phyloP scores from a whole-genome alignment of 2,329 filamentous ascomycete species.

The Emergomyces orientalis region DNA sequence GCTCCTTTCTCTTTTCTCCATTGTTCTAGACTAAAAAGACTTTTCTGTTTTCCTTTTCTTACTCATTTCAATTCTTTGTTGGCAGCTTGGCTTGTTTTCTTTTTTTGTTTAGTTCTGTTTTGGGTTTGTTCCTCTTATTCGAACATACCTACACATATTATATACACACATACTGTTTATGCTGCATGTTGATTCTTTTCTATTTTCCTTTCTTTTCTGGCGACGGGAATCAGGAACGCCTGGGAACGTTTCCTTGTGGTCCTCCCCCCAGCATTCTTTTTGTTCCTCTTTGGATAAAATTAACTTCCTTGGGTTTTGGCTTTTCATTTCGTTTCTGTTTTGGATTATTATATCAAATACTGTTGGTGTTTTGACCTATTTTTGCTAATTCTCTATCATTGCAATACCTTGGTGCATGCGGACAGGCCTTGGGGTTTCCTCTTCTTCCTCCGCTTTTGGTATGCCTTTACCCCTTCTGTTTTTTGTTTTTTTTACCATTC shows the following conservation, averaged over 20 bases:
- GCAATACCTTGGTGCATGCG: not conserved
- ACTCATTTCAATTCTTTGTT: constrained; percentile 4
- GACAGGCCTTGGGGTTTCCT: not conserved
- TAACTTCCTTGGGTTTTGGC: not conserved
- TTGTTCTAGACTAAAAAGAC: constrained; percentile 4
- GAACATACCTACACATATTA: not conserved
- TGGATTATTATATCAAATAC: not conserved
- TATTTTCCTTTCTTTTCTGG: not conserved
- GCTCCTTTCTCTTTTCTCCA: not conserved
- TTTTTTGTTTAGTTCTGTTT: not conserved
- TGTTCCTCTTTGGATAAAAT: not conserved
- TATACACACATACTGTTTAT: not conserved
- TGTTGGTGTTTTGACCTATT: constrained; percentile 1
- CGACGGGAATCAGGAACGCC: not conserved
- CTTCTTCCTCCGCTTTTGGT: not conserved
- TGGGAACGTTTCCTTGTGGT: not conserved
- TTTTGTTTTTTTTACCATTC: constrained; percentile 10
- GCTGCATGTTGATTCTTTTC: not conserved
- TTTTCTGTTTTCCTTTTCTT: not conserved
- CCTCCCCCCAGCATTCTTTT: not conserved
- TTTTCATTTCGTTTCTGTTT: not conserved
- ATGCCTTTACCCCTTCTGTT: no score
- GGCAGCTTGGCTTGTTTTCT: not conserved
- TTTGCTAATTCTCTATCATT: not conserved
- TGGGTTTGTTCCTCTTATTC: not conserved